Evolutionary conservation across 306 rosid species (phyloP).

Genomic region (Rosa lucieae): DNA sequence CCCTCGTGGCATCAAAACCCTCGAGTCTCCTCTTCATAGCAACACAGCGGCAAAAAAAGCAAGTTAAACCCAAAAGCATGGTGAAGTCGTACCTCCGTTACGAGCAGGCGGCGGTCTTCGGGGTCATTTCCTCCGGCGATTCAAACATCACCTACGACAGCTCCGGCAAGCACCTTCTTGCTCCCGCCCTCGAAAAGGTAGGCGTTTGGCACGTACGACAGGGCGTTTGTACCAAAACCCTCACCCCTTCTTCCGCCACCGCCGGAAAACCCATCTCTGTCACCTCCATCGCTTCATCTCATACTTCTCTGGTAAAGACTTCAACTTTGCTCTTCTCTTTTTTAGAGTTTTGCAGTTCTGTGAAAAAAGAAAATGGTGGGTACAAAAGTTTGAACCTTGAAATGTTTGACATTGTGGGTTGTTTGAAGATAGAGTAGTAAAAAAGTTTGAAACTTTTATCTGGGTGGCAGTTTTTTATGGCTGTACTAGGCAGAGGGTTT

Average conservation of each 20-base stretch:
- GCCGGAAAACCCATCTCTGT: slow-evolving; percentile 65
- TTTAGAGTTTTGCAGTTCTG: neutral
- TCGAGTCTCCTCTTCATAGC: neutral
- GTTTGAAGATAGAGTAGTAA: neutral
- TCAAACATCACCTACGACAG: slow-evolving; percentile 65
- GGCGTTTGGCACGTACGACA: slow-evolving; percentile 90
- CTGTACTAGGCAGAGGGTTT: neutral
- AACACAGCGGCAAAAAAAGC: slow-evolving; percentile 1
- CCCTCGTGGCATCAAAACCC: neutral
- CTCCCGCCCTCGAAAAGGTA: slow-evolving; percentile 85
- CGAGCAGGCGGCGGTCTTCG: slow-evolving; percentile 76
- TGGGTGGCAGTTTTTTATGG: neutral
- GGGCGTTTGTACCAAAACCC: slow-evolving; percentile 74
- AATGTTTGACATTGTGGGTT: neutral
- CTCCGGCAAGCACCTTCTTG: slow-evolving; percentile 83
- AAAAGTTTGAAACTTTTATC: neutral
- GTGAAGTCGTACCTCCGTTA: slow-evolving; percentile 89
- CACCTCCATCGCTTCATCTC: slow-evolving; percentile 64
- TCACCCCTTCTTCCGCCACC: slow-evolving; percentile 50
- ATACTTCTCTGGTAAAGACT: slow-evolving; percentile 44
- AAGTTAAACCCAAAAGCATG: slow-evolving; percentile 37
- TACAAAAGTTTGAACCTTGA: neutral
- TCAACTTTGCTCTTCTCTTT: neutral
- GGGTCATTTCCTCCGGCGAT: slow-evolving; percentile 78
- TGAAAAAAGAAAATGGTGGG: neutral